Conservation (phyloP, 2,329 filamentous ascomycete species). For the Aspergillus fijiensis region DNA sequence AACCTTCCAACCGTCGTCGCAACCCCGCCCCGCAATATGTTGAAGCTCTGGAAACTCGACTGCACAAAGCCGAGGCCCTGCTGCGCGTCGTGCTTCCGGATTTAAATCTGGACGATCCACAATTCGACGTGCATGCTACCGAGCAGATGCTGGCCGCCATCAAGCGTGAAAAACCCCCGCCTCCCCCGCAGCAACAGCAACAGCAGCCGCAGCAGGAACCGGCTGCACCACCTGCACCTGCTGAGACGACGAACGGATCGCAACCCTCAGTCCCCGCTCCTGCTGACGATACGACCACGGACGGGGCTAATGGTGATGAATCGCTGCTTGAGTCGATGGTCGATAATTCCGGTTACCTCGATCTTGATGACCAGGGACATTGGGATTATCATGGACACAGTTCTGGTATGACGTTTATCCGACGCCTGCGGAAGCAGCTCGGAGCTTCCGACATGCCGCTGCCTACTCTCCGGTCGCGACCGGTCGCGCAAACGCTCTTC, state of each 20-base stretch:
- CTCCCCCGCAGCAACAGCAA: conserved; percentile 13
- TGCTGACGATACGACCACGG: conserved; percentile 24
- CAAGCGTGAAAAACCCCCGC: conserved; percentile 36
- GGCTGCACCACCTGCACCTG: not conserved
- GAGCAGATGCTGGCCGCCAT: conserved; percentile 59
- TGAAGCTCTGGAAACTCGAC: conserved; percentile 77
- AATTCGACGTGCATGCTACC: conserved; percentile 72
- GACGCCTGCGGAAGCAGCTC: conserved; percentile 83
- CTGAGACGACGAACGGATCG: conserved; percentile 12
- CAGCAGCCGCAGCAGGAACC: conserved; percentile 17
- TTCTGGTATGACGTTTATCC: conserved; percentile 85
- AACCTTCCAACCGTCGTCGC: conserved; percentile 84
- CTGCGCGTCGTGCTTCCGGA: conserved; percentile 79
- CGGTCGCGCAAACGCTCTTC: conserved; percentile 58
- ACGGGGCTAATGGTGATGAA: conserved; percentile 57
- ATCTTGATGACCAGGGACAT: conserved; percentile 85
- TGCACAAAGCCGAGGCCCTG: conserved; percentile 79
- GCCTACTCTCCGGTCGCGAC: conserved; percentile 49
- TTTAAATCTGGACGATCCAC: conserved; percentile 80
- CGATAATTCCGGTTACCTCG: conserved; percentile 83
- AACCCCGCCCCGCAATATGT: conserved; percentile 93
- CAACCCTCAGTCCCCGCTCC: conserved; percentile 22
- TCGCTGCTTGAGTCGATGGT: conserved; percentile 90
- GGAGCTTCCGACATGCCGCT: conserved; percentile 62
- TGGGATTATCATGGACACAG: conserved; percentile 96